These are phyloP conservation scores for Podospora australis DNA, from an alignment of 495 filamentous ascomycete genomes.

Conservation along the genomic window DNA sequence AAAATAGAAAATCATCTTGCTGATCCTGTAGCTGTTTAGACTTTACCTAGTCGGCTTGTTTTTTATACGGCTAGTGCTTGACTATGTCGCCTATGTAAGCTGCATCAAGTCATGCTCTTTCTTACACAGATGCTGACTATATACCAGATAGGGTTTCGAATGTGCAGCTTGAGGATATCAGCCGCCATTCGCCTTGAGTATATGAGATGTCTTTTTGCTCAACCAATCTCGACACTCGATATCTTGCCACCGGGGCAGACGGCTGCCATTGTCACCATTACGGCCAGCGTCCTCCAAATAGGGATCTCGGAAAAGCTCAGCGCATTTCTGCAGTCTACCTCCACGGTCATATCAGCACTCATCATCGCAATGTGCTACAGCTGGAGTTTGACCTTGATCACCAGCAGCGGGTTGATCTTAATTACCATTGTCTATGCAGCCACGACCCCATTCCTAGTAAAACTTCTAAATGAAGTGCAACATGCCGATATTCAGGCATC, in stretches of 20 bases:
- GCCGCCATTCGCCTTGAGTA: slow-evolving; percentile 47
- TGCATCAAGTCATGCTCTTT: not conserved
- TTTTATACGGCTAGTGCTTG: slow-evolving; percentile 50
- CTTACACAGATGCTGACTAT: not conserved
- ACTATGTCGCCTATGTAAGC: slow-evolving; percentile 52
- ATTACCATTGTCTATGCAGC: slow-evolving; percentile 50
- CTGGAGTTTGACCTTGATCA: slow-evolving; percentile 53
- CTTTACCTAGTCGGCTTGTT: slow-evolving; percentile 59
- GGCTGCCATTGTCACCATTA: slow-evolving; percentile 55
- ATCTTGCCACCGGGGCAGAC: slow-evolving; percentile 47
- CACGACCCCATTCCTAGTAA: slow-evolving; percentile 52
- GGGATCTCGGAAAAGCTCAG: slow-evolving; percentile 61
- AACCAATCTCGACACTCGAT: slow-evolving; percentile 49
- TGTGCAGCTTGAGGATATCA: slow-evolving; percentile 49
- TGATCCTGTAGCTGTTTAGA: slow-evolving; percentile 13
- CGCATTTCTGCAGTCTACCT: slow-evolving; percentile 45
- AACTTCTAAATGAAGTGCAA: slow-evolving; percentile 48
- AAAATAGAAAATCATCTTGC: not conserved
- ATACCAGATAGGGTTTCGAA: slow-evolving; percentile 46
- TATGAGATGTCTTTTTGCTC: slow-evolving; percentile 44
- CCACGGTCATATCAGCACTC: slow-evolving; percentile 45
- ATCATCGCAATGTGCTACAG: slow-evolving; percentile 50
- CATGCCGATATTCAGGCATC: slow-evolving; percentile 55
- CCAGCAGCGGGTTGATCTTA: slow-evolving; percentile 49
- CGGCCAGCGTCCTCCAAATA: slow-evolving; percentile 57